These are phyloP conservation scores for Kwoniella europaea DNA, from an alignment of 768 basidiomycete genomes.

Conservation along the genomic window DNA sequence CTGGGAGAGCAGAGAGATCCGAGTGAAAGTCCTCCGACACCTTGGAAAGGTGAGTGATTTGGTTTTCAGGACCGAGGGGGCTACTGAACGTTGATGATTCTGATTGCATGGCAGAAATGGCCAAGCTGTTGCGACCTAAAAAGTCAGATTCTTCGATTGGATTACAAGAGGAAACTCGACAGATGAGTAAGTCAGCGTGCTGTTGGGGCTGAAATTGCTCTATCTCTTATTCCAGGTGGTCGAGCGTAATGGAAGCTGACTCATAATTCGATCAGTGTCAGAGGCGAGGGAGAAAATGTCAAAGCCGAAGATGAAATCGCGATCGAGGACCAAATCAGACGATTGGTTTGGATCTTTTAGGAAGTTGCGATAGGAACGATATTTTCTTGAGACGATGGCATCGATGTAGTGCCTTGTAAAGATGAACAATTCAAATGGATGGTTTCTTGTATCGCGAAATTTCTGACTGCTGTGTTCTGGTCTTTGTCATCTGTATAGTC, in stretches of 20 bases:
- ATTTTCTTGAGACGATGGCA: not conserved
- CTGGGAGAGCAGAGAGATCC: not conserved
- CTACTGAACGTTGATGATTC: too few relatives aligned
- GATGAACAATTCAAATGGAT: not conserved
- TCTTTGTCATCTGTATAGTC: not conserved
- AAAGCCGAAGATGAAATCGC: not conserved
- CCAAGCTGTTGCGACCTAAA: constrained; percentile 4
- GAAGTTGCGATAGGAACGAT: not conserved
- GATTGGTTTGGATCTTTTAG: constrained; percentile 1
- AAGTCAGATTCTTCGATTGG: constrained; percentile 8
- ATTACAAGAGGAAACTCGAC: not conserved
- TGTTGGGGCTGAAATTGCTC: too few relatives aligned
- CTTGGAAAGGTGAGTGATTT: constrained; percentile 6
- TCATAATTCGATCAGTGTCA: not conserved
- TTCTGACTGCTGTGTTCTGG: not conserved
- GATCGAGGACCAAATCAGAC: not conserved
- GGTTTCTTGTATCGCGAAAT: too few relatives aligned
- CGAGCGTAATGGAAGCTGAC: not conserved
- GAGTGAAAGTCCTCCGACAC: constrained; percentile 9
- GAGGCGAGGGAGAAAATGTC: constrained; percentile 6
- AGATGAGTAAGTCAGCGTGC: constrained; percentile 16
- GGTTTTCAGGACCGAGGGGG: not conserved
- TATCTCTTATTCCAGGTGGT: too few relatives aligned
- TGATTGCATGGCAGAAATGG: constrained; percentile 9
- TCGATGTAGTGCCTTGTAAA: not conserved